phyloP scores from a whole-genome alignment of 306 rosid species.

The Prunus armeniaca region DNA sequence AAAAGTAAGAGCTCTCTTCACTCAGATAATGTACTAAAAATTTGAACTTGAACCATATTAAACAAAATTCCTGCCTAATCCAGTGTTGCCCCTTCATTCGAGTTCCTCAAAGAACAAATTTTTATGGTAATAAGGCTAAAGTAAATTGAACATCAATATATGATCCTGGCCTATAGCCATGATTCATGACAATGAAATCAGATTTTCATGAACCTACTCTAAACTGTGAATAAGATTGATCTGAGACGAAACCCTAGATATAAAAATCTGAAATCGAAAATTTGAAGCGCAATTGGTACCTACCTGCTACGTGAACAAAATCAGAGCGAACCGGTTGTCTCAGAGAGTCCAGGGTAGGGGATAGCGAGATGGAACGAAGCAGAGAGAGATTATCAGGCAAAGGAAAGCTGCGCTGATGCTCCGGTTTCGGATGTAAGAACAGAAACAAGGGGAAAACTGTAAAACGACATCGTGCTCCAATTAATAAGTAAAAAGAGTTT shows the following conservation, averaged over 20 bases:
- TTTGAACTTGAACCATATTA: not conserved
- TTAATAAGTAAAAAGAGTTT: not conserved
- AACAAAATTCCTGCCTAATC: not conserved
- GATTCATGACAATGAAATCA: too few relatives aligned
- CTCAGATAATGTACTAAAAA: not conserved
- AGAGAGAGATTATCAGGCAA: not conserved
- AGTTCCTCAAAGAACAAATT: too few relatives aligned
- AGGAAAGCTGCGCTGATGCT: not conserved
- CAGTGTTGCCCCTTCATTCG: too few relatives aligned
- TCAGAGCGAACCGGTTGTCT: not conserved
- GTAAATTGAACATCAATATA: too few relatives aligned
- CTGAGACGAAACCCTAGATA: not conserved
- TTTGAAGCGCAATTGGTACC: not conserved
- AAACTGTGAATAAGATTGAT: not conserved
- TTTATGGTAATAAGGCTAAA: too few relatives aligned
- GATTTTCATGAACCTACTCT: too few relatives aligned
- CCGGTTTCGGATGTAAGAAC: not conserved
- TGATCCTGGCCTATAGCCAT: too few relatives aligned
- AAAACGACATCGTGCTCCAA: not conserved
- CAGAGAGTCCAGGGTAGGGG: not conserved
- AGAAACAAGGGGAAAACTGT: rapidly evolving
- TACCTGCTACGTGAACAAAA: not conserved
- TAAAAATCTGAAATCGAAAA: not conserved
- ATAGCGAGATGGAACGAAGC: not conserved
- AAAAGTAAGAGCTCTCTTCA: not conserved